Evolutionary conservation across 192 early-diverging fungal genomes (phyloP).

Genomic region (Chytriomyces sp.): DNA sequence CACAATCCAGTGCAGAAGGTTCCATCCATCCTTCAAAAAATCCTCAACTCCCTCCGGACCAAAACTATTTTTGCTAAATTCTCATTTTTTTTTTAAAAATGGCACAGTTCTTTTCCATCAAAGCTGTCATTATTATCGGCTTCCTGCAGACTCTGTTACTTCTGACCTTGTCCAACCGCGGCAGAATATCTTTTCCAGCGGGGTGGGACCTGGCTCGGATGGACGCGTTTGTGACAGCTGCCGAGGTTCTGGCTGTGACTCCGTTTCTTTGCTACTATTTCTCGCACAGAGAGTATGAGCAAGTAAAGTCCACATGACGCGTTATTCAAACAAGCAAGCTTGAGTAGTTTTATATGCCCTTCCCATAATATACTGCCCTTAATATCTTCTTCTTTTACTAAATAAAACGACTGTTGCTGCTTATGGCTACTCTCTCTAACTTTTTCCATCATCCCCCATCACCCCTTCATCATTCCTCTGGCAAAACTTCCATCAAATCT

Average conservation of each 20-base stretch:
- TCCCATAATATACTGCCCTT: too few species aligned
- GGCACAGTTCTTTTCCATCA: not conserved
- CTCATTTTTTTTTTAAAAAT: not conserved
- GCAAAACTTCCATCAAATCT: constrained; percentile 33
- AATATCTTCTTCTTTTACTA: too few species aligned
- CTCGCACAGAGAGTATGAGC: too few species aligned
- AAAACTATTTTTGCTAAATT: not conserved
- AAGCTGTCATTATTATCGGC: constrained; percentile 14
- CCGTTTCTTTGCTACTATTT: too few species aligned
- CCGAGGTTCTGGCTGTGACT: constrained; percentile 3
- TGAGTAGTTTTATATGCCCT: too few species aligned
- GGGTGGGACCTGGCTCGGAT: constrained; percentile 1
- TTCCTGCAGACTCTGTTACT: constrained; percentile 16
- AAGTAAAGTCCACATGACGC: too few species aligned
- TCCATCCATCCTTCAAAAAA: not conserved
- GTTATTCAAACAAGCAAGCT: too few species aligned
- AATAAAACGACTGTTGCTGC: too few species aligned
- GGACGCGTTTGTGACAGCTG: constrained; percentile 12
- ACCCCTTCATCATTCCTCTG: constrained; percentile 24
- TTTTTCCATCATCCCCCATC: too few species aligned
- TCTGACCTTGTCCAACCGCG: not conserved
- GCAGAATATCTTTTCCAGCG: not conserved
- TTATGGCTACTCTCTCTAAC: too few species aligned
- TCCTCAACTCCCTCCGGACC: not conserved
- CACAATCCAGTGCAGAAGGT: constrained; percentile 12